Evolutionary conservation across 169 alveolate genomes (phyloP).

Genomic region (Cryptosporidium felis): DNA sequence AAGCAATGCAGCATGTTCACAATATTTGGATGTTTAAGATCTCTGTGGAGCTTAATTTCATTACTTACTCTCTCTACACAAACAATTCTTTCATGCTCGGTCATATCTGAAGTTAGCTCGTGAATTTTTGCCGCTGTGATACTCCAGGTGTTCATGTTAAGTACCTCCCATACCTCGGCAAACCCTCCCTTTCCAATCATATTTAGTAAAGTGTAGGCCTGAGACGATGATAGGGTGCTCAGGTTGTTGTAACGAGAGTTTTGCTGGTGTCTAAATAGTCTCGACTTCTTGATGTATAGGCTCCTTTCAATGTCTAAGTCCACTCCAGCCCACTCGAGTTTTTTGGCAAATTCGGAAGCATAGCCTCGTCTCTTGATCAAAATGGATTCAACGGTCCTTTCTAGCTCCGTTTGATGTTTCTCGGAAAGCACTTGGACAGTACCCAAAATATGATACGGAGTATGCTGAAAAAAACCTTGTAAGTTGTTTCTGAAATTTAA

Average conservation of each 20-base stretch:
- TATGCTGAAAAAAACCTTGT: background rate
- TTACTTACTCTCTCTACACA: conserved; percentile 87
- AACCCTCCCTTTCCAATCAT: conserved; percentile 91
- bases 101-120: conserved; percentile 85
- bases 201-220: conserved; percentile 77
- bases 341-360: background rate
- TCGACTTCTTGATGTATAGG: conserved; percentile 40
- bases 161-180: conserved; percentile 91
- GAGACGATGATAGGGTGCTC: conserved; percentile 42
- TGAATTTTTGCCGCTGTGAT: conserved; percentile 89
- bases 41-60: conserved; percentile 87
- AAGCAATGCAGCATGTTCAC: conserved; percentile 90
- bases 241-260: conserved; percentile 37
- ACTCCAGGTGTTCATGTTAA: conserved; percentile 86
- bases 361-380: conserved; percentile 25
- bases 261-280: conserved; percentile 60
- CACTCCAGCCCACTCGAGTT: background rate
- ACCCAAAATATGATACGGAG: conserved; percentile 31
- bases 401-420: background rate
- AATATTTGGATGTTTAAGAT: conserved; percentile 85
- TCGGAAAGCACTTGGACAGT: background rate
- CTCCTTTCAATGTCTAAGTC: conserved; percentile 56
- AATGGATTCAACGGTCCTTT: background rate
- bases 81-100: conserved; percentile 82
- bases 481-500: conserved; percentile 14